A percentile compares a stretch with the other conserved stretches of the same genome.
These are phyloP conservation scores for Arthrinium phaeospermum DNA, from an alignment of 2,329 filamentous ascomycete genomes.

Conservation along the genomic window DNA sequence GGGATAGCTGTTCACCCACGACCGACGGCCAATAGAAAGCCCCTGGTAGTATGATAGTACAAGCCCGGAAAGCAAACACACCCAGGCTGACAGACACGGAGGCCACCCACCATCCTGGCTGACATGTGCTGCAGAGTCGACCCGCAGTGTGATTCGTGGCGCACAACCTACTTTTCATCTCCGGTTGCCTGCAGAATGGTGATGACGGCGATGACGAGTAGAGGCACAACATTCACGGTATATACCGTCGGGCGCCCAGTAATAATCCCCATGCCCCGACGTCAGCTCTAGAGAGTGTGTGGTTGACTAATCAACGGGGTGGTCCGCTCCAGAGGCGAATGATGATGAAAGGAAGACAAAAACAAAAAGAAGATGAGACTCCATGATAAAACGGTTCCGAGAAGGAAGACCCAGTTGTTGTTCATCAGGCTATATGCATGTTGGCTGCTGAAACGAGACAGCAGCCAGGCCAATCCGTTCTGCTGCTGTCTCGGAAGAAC, in stretches of 20 bases:
- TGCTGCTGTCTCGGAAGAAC: slow-evolving; percentile 8
- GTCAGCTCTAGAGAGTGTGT: not conserved
- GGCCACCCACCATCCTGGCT: slow-evolving; percentile 6
- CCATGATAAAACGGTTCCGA: not conserved
- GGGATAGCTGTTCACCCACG: not conserved
- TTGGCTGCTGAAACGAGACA: slow-evolving; percentile 11
- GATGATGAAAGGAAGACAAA: not conserved
- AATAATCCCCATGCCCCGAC: not conserved
- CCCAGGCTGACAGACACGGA: not conserved
- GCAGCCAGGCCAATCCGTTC: not conserved
- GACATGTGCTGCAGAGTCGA: not conserved
- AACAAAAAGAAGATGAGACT: not conserved
- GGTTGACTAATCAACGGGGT: not conserved
- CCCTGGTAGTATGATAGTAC: not conserved
- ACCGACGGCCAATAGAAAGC: not conserved
- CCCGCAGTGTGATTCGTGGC: slow-evolving; percentile 1
- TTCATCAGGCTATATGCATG: slow-evolving; percentile 13
- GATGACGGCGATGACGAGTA: slow-evolving; percentile 11
- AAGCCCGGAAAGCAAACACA: not conserved
- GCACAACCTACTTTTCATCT: not conserved
- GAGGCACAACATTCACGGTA: not conserved
- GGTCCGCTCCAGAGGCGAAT: not conserved
- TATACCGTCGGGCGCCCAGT: not conserved
- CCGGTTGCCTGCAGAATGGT: slow-evolving; percentile 8
- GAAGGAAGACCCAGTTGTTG: not conserved